Base-by-base conservation (phyloP, 176 grass and related monocot species). In the Hordeum vulgare region DNA sequence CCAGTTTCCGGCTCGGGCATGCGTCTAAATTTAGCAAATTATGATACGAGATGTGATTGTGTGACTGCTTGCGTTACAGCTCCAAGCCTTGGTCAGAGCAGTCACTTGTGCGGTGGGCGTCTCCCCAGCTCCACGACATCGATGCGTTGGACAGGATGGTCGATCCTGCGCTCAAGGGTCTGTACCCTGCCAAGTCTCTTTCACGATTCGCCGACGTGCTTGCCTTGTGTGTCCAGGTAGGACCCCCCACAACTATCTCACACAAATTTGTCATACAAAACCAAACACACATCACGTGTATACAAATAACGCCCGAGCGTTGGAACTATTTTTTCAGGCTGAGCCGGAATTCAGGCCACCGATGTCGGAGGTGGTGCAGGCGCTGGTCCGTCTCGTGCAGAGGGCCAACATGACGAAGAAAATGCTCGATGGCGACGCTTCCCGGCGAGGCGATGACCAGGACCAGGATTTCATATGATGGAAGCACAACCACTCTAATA, bases 341-440 rank as follows among this genome's bases (percentile, higher is more conserved):
- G 93, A 94, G 78, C 93, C 90, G 3, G 93, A 95, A 64, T 95
- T 95, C 74, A 90, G 90, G 77, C 93, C 90, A 42, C 93, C 93
- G 11, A 95, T 95, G 90, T 92, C 90, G 6, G 93, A 94, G 75
- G 93, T 92, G 75, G 93, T 92, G 90, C 85, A 94, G 83, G 90
- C 93, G 13, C 53, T 92, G 36, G 90, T 94, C 77, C 93, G 93
- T 11, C 87, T 92, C 24, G 93, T 92, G 6, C 90, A 92, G 83
- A 92, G 93, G 80, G 93, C 93, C 18, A 94, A 92, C 87, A 91
- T 93, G 91, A 90, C 83, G 2, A 94, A 91, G 86, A 91, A 86
- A 51, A 82, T 82, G 80, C 68, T 91, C 8, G 82, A 90, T 41
- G 83, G 87, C 47, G 88, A 94, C 65, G 83, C 75, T 21, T 82